Conservation (phyloP, 495 filamentous ascomycete species). For the Chaetomium tenue region DNA sequence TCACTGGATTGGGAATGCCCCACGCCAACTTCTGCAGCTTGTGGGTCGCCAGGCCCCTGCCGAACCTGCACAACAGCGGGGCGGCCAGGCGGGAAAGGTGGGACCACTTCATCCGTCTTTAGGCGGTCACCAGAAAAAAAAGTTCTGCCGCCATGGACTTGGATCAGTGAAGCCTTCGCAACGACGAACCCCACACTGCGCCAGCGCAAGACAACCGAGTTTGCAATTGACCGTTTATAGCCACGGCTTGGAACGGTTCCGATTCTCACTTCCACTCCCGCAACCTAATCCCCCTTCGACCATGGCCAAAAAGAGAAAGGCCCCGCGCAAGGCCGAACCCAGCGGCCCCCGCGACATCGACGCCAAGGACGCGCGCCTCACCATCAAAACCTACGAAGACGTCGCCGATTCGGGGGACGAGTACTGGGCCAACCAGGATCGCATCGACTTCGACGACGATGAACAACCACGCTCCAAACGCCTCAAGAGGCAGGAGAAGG, state of each 20-base stretch:
- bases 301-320: conserved; percentile 85
- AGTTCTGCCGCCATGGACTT: conserved; percentile 5
- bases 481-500: conserved; percentile 61
- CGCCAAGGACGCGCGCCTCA: conserved; percentile 54
- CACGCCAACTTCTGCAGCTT: too few relatives aligned
- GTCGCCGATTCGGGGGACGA: conserved; percentile 92
- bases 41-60: too few relatives aligned
- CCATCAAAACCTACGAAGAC: conserved; percentile 71
- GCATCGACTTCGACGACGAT: conserved; percentile 77
- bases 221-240: not conserved
- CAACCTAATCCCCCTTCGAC: conserved; percentile 17
- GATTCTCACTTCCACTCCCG: not conserved
- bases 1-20: too few relatives aligned
- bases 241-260: not conserved
- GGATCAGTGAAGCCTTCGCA: not conserved
- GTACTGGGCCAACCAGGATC: conserved; percentile 78
- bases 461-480: conserved; percentile 76
- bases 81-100: not conserved
- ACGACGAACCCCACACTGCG: conserved; percentile 3
- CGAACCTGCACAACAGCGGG: conserved; percentile 3
- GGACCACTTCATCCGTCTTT: too few relatives aligned
- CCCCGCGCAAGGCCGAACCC: conserved; percentile 47
- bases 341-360: conserved; percentile 51
- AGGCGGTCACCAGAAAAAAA: conserved; percentile 10
- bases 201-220: not conserved